Percentiles rank a stretch among this genome's conserved stretches.
Evolutionary conservation across 306 rosid genomes (phyloP).

Genomic region (Senna siamea): DNA sequence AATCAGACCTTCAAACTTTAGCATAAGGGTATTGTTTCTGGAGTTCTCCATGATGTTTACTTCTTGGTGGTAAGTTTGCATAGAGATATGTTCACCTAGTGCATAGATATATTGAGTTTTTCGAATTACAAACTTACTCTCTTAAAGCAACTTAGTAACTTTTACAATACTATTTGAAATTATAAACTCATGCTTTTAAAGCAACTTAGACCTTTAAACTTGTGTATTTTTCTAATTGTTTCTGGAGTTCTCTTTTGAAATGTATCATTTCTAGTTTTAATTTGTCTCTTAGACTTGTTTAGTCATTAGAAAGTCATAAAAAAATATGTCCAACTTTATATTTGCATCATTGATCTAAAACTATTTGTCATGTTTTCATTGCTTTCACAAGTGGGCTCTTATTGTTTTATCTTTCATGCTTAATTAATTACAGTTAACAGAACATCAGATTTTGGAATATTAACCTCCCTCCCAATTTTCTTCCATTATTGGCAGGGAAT

Average conservation of each 20-base stretch:
- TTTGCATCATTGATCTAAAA: background rate
- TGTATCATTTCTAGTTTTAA: constrained; percentile 19
- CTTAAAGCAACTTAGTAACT: too few relatives aligned
- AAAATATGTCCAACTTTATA: background rate
- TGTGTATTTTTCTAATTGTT: too few relatives aligned
- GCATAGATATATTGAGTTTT: background rate
- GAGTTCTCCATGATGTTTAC: background rate
- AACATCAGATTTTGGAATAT: constrained; percentile 5
- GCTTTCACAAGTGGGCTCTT: constrained; percentile 69
- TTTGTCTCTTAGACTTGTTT: constrained; percentile 14
- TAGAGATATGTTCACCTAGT: background rate
- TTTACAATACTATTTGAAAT: too few relatives aligned
- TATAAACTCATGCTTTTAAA: background rate
- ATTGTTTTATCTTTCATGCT: background rate
- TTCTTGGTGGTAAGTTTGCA: background rate
- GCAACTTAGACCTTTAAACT: background rate
- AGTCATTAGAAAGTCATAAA: background rate
- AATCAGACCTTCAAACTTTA: background rate
- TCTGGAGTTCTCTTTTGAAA: too few relatives aligned
- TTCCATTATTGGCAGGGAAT: constrained; percentile 65
- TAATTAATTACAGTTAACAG: background rate
- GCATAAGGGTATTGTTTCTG: background rate
- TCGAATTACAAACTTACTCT: too few relatives aligned
- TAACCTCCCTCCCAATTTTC: constrained; percentile 9
- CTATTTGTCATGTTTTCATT: constrained; percentile 96